phyloP scores from a whole-genome alignment of 1,139 yeast species.

The Candida sp. region DNA sequence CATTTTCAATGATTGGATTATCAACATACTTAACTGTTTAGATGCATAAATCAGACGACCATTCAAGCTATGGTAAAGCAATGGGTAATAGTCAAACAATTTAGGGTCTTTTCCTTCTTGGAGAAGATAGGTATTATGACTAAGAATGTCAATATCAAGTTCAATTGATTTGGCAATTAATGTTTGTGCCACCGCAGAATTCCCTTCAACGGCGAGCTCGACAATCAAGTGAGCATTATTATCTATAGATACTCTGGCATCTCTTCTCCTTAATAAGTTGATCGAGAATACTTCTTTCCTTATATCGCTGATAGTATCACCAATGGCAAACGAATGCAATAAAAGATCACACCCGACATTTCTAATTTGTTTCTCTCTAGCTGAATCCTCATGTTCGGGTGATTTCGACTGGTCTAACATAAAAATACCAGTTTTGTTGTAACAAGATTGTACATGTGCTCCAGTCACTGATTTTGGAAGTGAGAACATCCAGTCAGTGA shows the following conservation, averaged over 20 bases:
- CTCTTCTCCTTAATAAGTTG: constrained; percentile 25
- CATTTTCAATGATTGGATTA: constrained; percentile 41
- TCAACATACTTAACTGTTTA: constrained; percentile 31
- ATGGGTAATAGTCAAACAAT: constrained; percentile 42
- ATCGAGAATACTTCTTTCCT: constrained; percentile 16
- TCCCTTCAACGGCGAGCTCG: constrained; percentile 14
- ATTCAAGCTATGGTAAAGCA: constrained; percentile 43
- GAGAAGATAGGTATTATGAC: constrained; percentile 49
- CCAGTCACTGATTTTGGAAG: constrained; percentile 33
- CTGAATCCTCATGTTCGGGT: not conserved
- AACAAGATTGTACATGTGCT: constrained; percentile 38
- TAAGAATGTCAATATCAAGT: constrained; percentile 56
- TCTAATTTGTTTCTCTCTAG: constrained; percentile 5
- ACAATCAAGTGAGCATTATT: constrained; percentile 21
- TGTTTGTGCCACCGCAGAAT: constrained; percentile 26
- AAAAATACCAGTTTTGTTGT: constrained; percentile 35
- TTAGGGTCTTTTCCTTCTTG: constrained; percentile 35
- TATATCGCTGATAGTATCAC: constrained; percentile 11
- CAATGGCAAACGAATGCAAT: constrained; percentile 10
- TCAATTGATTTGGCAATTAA: constrained; percentile 45
- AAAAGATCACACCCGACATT: constrained; percentile 12
- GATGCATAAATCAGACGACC: constrained; percentile 30
- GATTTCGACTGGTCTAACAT: constrained; percentile 18
- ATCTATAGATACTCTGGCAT: constrained; percentile 34
- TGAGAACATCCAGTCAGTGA: constrained; percentile 40